Conservation (phyloP, 495 filamentous ascomycete species). For the Xylaria bambusicola region DNA sequence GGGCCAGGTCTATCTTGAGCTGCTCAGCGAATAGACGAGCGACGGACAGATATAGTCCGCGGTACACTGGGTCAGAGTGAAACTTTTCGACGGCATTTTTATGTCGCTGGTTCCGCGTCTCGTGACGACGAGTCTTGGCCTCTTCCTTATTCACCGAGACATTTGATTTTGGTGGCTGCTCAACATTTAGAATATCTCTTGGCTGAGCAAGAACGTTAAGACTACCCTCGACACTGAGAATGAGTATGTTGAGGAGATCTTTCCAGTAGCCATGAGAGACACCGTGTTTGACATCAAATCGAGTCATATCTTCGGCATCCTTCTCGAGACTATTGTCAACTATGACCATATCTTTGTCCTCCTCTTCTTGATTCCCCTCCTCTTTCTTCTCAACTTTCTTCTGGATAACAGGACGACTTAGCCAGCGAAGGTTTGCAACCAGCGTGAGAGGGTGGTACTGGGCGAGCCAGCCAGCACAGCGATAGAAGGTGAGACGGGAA, state of each 20-base stretch:
- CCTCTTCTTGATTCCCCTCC: conserved; percentile 24
- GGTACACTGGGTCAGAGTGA: conserved; percentile 37
- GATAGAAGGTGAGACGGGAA: conserved; percentile 41
- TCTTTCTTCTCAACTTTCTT: conserved; percentile 40
- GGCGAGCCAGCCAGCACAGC: conserved; percentile 48
- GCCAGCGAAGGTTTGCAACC: conserved; percentile 46
- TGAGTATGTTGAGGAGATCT: conserved; percentile 51
- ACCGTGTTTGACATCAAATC: conserved; percentile 42
- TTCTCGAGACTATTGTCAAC: conserved; percentile 30
- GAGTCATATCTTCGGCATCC: conserved; percentile 22
- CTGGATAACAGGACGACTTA: conserved; percentile 45
- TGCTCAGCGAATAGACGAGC: conserved; percentile 52
- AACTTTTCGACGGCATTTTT: conserved; percentile 33
- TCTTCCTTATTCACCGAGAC: not conserved
- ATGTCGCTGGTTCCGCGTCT: conserved; percentile 25
- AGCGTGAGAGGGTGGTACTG: conserved; percentile 47
- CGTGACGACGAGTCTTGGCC: conserved; percentile 2
- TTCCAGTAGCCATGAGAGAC: conserved; percentile 55
- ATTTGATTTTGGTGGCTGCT: too few species aligned
- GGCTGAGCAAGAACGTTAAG: conserved; percentile 26
- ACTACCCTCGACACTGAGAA: conserved; percentile 38
- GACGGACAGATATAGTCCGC: conserved; percentile 43
- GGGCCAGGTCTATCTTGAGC: conserved; percentile 41
- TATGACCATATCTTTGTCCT: conserved; percentile 19
- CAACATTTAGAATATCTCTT: not conserved